Evolutionary conservation across 768 basidiomycete species (phyloP), one percentile per base, ranked within the genome.

Genomic region (Boletus reticulatus): DNA sequence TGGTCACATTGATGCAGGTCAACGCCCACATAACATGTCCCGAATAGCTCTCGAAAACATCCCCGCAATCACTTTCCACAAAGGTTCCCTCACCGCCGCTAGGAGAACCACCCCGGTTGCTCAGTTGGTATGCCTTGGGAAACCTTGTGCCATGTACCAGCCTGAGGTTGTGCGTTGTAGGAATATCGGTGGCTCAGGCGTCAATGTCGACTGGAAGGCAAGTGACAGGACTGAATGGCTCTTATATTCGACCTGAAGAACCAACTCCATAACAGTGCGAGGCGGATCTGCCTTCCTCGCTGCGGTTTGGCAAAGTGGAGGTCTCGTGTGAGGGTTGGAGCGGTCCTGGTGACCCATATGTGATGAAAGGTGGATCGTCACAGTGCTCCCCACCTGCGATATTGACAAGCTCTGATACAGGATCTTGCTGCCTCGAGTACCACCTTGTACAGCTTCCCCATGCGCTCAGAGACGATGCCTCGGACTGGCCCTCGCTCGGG

Each of bases 281-380:
- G 70, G 88, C 93, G 36, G 94, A 98, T 67, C 76, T 98, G 7
- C 95, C 94, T 10, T 84, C 86, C 47, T 75, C 84, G 10, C 69
- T 96, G 51, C 81, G 94, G 17, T 88, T 98, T 52, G 95, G 95
- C 16, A 81, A 83, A 59, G 87, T 96, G 0, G 84, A 90, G 61
- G 84, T 98, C 1, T 87, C 84, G 17, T 98, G 95, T 63, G 95
- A 98, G 75, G 95, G 95, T 22, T 98, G 89, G 88, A 83, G 80
- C 38, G 75, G 78, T 32, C 82, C 92, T 5, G 93, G 91, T 0
- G 95, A 98, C 73, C 78, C 83, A 2, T 83, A 86, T 69, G 90
- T 98, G 14, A 71, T 96, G 58, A 91, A 92, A 77, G 94, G 94
- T 88, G 34, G 73, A 59, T 59, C 48, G 29, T 39, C 42, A 43